Evolutionary conservation across 164 flowering plant species (phyloP).

Genomic region (Houttuynia cordata): DNA sequence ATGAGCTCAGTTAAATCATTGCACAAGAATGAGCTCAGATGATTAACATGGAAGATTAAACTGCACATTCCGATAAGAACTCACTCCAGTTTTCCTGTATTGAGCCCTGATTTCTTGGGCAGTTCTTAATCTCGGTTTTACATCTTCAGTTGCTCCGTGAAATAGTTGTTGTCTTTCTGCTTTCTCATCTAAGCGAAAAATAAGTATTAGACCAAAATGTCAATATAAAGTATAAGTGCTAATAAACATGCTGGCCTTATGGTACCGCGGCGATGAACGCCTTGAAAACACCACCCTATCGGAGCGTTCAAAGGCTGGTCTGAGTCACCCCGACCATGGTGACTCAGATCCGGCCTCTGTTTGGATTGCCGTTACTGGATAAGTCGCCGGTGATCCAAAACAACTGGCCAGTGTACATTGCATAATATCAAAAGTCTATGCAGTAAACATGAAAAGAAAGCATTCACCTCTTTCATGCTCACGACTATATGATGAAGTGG

Average conservation of each 20-base stretch:
- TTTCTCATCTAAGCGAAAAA: slow-evolving; percentile 28
- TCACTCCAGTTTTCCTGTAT: slow-evolving; percentile 70
- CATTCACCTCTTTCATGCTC: slow-evolving; percentile 29
- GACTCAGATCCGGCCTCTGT: no score
- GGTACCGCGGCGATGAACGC: no score
- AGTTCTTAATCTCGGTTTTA: slow-evolving; percentile 62
- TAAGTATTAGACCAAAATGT: neutral
- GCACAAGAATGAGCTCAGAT: slow-evolving; percentile 6
- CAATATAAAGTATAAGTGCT: no score
- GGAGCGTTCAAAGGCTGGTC: no score
- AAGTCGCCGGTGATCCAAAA: no score
- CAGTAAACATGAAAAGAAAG: neutral
- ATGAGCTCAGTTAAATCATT: slow-evolving; percentile 5
- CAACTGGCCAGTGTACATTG: no score
- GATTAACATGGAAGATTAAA: slow-evolving; percentile 1
- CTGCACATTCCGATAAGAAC: neutral
- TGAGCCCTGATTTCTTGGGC: slow-evolving; percentile 66
- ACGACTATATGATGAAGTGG: slow-evolving; percentile 32
- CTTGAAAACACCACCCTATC: no score
- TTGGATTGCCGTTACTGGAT: no score
- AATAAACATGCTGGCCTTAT: no score
- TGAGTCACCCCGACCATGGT: no score
- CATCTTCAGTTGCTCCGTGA: slow-evolving; percentile 35
- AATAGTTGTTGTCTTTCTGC: slow-evolving; percentile 54
- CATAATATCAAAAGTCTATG: no score